These are phyloP conservation scores for Chlorella variabilis DNA, from an alignment of 163 green algal species.

Conservation along the genomic window DNA sequence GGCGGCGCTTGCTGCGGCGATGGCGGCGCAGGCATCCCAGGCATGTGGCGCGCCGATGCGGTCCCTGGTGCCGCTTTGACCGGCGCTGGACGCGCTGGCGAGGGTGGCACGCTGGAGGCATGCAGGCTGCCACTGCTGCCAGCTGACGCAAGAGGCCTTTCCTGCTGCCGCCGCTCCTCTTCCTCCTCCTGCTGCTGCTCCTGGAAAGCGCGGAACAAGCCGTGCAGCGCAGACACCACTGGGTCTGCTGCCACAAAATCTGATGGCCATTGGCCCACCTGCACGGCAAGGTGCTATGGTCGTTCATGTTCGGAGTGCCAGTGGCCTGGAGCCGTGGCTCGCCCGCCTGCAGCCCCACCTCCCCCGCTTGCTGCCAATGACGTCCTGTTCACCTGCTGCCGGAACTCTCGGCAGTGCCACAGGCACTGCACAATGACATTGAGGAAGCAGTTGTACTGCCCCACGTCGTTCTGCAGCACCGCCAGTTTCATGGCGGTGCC, in stretches of 20 bases:
- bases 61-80: no score
- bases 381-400: conserved; percentile 41
- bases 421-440: conserved; percentile 80
- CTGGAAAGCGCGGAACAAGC: neutral
- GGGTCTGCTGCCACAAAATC: neutral
- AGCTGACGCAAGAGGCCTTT: neutral
- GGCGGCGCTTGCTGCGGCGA: neutral
- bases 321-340: no score
- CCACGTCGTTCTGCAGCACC: conserved; percentile 38
- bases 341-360: no score
- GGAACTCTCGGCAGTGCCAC: conserved; percentile 75
- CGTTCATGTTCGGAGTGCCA: no score
- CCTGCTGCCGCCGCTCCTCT: neutral
- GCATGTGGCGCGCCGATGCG: no score
- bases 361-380: no score
- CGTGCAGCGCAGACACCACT: neutral
- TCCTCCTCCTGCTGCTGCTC: neutral
- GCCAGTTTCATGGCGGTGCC: neutral
- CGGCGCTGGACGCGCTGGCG: neutral
- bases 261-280: neutral
- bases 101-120: neutral
- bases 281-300: neutral
- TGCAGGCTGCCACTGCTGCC: neutral
- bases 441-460: conserved; percentile 71
- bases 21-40: no score